These are phyloP conservation scores for Aeschynomene evenia DNA, from an alignment of 306 rosid genomes.

Conservation along the genomic window DNA sequence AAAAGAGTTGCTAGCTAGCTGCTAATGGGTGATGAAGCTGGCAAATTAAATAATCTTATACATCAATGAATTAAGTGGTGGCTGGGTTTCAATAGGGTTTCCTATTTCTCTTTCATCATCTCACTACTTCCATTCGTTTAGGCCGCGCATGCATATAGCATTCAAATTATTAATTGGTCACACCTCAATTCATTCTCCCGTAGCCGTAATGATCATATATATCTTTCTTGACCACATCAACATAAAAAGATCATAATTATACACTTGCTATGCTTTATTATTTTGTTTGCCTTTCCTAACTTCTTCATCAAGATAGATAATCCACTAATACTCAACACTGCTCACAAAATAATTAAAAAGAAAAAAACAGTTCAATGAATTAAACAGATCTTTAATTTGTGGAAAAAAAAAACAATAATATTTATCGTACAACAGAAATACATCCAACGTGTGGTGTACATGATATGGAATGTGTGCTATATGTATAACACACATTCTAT, in stretches of 20 bases:
- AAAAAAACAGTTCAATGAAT: not conserved
- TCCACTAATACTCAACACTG: not conserved
- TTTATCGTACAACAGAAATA: no score
- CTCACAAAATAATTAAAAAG: not conserved
- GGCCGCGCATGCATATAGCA: slow-evolving; percentile 2
- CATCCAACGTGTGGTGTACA: no score
- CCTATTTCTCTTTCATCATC: not conserved
- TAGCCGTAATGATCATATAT: not conserved
- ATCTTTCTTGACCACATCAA: no score
- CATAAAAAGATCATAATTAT: not conserved
- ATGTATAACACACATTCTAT: no score
- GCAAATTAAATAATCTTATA: no score
- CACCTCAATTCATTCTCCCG: not conserved
- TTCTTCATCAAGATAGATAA: not conserved
- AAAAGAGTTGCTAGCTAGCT: no score
- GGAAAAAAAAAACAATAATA: no score
- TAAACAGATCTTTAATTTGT: not conserved
- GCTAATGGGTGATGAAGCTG: no score
- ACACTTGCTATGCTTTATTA: not conserved
- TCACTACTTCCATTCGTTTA: not conserved
- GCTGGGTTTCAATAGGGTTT: not conserved
- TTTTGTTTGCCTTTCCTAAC: not conserved
- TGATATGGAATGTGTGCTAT: no score
- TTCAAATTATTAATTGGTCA: not conserved
- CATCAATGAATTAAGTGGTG: no score